Percentiles rank a stretch among this genome's conserved stretches.
These are phyloP conservation scores for Solanum habrochaites DNA, from an alignment of 257 asterid genomes.

Conservation along the genomic window DNA sequence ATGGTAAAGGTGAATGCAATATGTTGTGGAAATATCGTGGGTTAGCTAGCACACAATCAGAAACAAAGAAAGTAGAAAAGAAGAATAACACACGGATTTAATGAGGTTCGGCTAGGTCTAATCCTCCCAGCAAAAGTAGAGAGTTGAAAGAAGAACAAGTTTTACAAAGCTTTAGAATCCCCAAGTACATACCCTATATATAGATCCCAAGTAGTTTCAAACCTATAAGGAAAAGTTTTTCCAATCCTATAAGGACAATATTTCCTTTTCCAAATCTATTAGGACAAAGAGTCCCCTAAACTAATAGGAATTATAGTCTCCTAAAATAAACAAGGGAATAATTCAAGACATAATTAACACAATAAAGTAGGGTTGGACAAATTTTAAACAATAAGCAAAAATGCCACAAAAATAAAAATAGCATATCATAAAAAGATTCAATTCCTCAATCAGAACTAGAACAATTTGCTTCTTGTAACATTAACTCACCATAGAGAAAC, in stretches of 20 bases:
- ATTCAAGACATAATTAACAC: too few species aligned
- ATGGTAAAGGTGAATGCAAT: background rate
- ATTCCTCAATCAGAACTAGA: background rate
- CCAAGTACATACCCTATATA: background rate
- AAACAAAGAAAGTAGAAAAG: too few species aligned
- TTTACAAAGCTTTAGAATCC: background rate
- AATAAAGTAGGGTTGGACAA: background rate
- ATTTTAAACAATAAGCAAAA: background rate
- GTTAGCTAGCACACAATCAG: too few species aligned
- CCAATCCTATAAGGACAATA: background rate
- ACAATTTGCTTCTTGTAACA: background rate
- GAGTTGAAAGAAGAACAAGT: background rate
- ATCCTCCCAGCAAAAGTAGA: too few species aligned
- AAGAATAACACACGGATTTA: background rate
- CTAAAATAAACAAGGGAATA: background rate
- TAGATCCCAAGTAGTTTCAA: background rate
- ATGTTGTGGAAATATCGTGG: background rate
- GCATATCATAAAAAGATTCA: background rate
- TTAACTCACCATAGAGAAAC: background rate
- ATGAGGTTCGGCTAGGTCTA: background rate
- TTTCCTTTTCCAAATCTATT: background rate
- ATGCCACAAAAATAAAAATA: background rate
- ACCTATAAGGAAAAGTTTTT: background rate
- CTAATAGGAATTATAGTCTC: background rate
- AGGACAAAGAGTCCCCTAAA: background rate